Evolutionary conservation across 2,329 filamentous ascomycete genomes (phyloP), one percentile per base, ranked within the genome.

Genomic region (Pseudogymnoascus sp.): DNA sequence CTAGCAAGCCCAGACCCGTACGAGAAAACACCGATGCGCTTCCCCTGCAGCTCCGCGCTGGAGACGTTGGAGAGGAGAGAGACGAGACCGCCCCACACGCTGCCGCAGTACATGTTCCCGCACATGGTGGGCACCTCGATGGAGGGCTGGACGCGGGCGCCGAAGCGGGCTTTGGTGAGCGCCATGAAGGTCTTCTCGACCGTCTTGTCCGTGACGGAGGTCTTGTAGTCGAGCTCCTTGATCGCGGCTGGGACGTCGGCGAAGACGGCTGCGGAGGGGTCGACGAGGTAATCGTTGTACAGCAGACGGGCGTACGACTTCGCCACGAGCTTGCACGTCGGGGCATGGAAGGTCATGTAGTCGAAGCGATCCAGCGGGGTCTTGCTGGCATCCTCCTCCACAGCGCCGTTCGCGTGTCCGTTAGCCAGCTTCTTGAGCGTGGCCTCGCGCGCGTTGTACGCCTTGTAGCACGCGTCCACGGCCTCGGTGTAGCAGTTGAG

Each of bases 151-250:
- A 95, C 87, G 71, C 90, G 87, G 78, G 93, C 88, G 74, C 85
- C 83, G 78, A 90, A 93, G 70, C 84, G 85, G 83, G 93, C 93
- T 85, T 95, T 93, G 76, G 88, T 87, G 70, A 93, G 81, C 64
- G 75, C 81, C 87, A 95, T 90, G 76, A 95, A 95, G 67, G 87
- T 88, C 85, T 93, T 95, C 82, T 95, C 90, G 40, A 95, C 83
- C 62, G 81, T 83, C 82, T 91, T 93, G 81, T 95, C 90, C 66
- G 84, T 86, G 70, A 95, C 78, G 2, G 90, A 93, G 78, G 87
- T 86, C 73, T 87, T 80, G 77, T 93, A 93, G 74, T 90, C 87
- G 77, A 95, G 82, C 71, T 91, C 88, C 67, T 87, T 85, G 66
- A 93, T 78, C 77, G 93, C 90, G 44, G 87, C 82, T 62, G 90